A percentile compares a stretch with the other conserved stretches of the same genome.
phyloP scores from a whole-genome alignment of 176 grass and related monocot genomes.

The Elaeis guineensis region DNA sequence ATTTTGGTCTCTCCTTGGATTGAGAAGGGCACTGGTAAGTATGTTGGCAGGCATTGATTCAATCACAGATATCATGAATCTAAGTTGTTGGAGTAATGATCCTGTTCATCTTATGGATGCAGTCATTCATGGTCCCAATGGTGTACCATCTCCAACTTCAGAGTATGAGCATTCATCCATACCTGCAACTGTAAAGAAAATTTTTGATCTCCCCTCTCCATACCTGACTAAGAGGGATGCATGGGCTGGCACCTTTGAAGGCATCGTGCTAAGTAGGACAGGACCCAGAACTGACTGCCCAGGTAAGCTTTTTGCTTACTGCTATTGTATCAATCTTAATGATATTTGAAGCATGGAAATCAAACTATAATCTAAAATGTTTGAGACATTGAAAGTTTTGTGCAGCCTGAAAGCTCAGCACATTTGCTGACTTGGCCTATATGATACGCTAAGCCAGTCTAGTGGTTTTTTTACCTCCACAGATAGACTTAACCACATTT shows the following conservation, averaged over 20 bases:
- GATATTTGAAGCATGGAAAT: too few species aligned
- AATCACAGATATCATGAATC: background rate
- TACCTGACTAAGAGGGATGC: slow-evolving; percentile 73
- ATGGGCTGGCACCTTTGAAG: slow-evolving; percentile 90
- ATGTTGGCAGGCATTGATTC: background rate
- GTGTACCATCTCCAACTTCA: slow-evolving; percentile 60
- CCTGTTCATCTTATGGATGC: background rate
- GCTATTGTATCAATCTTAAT: too few species aligned
- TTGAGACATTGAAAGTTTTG: too few species aligned
- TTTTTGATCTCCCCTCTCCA: slow-evolving; percentile 62
- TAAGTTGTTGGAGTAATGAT: background rate
- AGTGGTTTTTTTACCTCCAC: too few species aligned
- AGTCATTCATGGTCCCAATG: slow-evolving; percentile 69
- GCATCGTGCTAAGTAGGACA: slow-evolving; percentile 43
- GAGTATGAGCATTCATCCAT: slow-evolving; percentile 94
- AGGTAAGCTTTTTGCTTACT: slow-evolving; percentile 22
- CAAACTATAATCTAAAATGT: too few species aligned
- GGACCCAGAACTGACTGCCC: slow-evolving; percentile 80
- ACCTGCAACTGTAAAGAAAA: slow-evolving; percentile 73
- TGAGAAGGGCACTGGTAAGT: slow-evolving; percentile 61
- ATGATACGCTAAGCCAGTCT: too few species aligned
- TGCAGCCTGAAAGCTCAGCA: too few species aligned
- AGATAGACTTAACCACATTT: too few species aligned
- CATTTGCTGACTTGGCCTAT: too few species aligned
- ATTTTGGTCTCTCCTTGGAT: slow-evolving; percentile 89